Evolutionary conservation across 768 basidiomycete species (phyloP), one percentile per base, ranked within the genome.

Genomic region (Suillus cothurnatus): DNA sequence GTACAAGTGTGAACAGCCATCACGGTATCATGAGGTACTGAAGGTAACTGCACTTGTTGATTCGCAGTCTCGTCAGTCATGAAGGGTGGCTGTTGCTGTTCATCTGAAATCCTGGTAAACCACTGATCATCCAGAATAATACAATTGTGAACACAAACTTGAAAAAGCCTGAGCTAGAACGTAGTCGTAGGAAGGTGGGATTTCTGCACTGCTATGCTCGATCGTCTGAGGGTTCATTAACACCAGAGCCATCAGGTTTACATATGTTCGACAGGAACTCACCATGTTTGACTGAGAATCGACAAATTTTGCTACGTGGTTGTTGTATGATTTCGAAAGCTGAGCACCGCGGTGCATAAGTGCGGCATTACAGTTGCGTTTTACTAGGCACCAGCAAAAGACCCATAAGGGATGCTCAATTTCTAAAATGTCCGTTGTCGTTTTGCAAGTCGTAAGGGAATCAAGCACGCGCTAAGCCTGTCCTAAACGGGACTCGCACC

Each of bases 131-230:
- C n/a, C 28, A 26, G 41, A 45, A 26, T 2, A 34, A 62, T 23
- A 19, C 6, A 4, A 17, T 62, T 21, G n/a, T 31, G 60, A 53
- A 6, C 11, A 73, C 77, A 64, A 63, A 81, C 81, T 60, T 49
- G 70, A 67, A 47, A 34, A 64, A 28, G 70, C 70, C 55, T 71
- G 69, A 26, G 74, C 74, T 28, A 74, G 72, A 15, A 78, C 71
- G 49, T 68, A 70, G 65, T 86, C 84, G 61, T 87, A 87, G 9
- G 86, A 77, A 49, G 86, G 86, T 47, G 86, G 86, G 47, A 65
- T 81, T 15, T 87, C 75, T 3, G 64, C 53, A 34, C 12, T 15
- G 2, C 14, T 61, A 55, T 73, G 38, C 21, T 26, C n/a, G n/a
- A 61, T 12, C 32, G 15, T 41, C 23, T 61, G 39, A 19, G 34